Evolutionary conservation across 192 early-diverging fungal species (phyloP), one percentile per base, ranked within the genome.

Genomic region (Coemansia biformis): DNA sequence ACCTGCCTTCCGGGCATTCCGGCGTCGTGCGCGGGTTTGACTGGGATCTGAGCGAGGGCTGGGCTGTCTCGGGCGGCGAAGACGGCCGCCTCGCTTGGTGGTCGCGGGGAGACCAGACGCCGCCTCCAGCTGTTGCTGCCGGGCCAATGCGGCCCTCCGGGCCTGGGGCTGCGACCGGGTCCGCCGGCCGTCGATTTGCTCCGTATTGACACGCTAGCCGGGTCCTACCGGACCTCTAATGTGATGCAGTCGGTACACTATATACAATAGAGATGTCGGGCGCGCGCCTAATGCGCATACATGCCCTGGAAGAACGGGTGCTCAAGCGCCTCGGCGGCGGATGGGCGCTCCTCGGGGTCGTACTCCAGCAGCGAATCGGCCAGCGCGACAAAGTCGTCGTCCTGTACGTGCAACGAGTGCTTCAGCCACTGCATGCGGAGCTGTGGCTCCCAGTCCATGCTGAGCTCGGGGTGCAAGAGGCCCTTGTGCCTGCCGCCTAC

Each of bases 281-380:
- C 4, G 4, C 26, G 26, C 9, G 3, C 11, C 40, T 52, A 65
- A 26, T 50, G 28, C 13, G 42, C 48, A 42, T 66, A 57, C 57
- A 65, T 57, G 34, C 69, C 69, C 12, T 61, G 57, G 51, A 77
- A 77, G 31, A 68, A 74, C 43, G 65, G 51, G 15, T 66, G 66
- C 8, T 57, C 24, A 16, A 75, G 52, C 57, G 88, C 89, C 46
- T 92, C 89, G 4, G 84, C 65, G 0, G 91, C 83, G 1, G 90
- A 85, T 38, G 84, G 78, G 47, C 96, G 75, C 43, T 88, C 84
- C 26, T 82, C 78, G 1, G 96, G 96, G 57, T 92, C 85, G 65
- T 86, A 96, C n/a, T 78, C 72, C 9, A 99, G 66, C 83, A 97
- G 84, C n/a, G 82, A 53, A 24, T 73, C 69, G 8, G 58, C 69